phyloP scores from a whole-genome alignment of 2,329 filamentous ascomycete species.

The Phyllachora maydis region DNA sequence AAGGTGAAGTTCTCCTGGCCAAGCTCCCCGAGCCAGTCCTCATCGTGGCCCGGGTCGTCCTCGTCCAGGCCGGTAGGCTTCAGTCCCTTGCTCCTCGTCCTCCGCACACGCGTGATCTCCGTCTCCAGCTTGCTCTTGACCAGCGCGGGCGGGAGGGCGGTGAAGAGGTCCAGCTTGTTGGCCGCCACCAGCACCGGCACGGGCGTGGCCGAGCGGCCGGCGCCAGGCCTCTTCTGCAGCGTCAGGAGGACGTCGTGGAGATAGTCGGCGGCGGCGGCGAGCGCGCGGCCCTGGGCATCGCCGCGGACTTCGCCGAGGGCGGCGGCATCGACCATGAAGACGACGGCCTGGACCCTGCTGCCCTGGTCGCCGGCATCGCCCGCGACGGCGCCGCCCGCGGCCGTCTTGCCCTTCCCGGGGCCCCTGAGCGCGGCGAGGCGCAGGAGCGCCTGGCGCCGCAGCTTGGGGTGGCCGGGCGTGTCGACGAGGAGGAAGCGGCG shows the following conservation, averaged over 20 bases:
- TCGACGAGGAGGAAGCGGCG: slow-evolving; percentile 62
- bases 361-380: slow-evolving; percentile 13
- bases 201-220: slow-evolving; percentile 20
- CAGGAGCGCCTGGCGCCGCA: slow-evolving; percentile 48
- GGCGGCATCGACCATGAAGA: slow-evolving; percentile 81
- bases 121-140: slow-evolving; percentile 58
- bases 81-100: slow-evolving; percentile 59
- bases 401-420: slow-evolving; percentile 1
- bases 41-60: slow-evolving; percentile 36
- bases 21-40: slow-evolving; percentile 68
- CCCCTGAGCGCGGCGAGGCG: slow-evolving; percentile 14
- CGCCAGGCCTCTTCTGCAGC: slow-evolving; percentile 45
- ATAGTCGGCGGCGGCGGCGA: slow-evolving; percentile 61
- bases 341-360: slow-evolving; percentile 43
- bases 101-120: slow-evolving; percentile 62
- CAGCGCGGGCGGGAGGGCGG: slow-evolving; percentile 59
- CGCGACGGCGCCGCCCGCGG: slow-evolving; percentile 4
- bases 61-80: slow-evolving; percentile 60
- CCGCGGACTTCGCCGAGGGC: no score
- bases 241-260: slow-evolving; percentile 74
- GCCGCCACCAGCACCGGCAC: slow-evolving; percentile 69
- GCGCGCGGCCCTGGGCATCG: slow-evolving; percentile 30
- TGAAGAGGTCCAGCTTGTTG: slow-evolving; percentile 94
- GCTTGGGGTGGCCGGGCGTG: slow-evolving; percentile 89
- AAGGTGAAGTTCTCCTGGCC: slow-evolving; percentile 65